These are phyloP conservation scores for Zymoseptoria tritici DNA, from an alignment of 2,329 filamentous ascomycete species.

Conservation along the genomic window DNA sequence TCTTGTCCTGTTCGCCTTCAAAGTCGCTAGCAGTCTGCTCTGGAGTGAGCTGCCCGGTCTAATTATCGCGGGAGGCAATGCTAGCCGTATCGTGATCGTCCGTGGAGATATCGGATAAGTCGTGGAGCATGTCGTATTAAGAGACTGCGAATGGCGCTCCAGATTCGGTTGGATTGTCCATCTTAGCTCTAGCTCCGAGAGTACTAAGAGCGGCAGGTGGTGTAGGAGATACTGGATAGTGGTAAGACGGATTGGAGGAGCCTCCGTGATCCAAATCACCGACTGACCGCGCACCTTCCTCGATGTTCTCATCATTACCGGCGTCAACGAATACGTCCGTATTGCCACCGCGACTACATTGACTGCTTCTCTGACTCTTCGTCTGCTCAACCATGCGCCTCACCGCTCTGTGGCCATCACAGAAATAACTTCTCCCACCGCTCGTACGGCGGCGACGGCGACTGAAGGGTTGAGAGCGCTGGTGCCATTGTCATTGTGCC, in stretches of 20 bases:
- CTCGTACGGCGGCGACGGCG: no score
- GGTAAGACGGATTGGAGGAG: constrained; percentile 1
- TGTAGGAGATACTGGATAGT: constrained; percentile 10
- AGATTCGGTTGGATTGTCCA: constrained; percentile 16
- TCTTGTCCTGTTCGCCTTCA: constrained; percentile 4
- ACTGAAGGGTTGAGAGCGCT: no score
- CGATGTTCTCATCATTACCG: no score
- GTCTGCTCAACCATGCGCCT: no score
- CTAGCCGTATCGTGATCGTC: constrained; percentile 29
- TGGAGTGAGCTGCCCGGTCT: constrained; percentile 12
- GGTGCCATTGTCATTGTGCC: no score
- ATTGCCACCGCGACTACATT: no score
- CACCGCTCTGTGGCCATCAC: no score
- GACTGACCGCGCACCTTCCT: no score
- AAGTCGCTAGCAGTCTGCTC: constrained; percentile 15
- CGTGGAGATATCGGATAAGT: constrained; percentile 26
- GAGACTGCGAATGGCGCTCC: constrained; percentile 17
- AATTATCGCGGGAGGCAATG: constrained; percentile 19
- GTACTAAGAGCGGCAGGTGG: constrained; percentile 27
- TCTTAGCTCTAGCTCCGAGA: constrained; percentile 16
- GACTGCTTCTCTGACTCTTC: no score
- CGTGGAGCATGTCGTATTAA: constrained; percentile 28
- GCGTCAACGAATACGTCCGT: no score
- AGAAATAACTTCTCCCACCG: no score
- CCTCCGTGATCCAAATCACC: constrained; percentile 6